phyloP scores from a whole-genome alignment of 192 early-diverging fungal genomes.

The Chytriomyces sp. region DNA sequence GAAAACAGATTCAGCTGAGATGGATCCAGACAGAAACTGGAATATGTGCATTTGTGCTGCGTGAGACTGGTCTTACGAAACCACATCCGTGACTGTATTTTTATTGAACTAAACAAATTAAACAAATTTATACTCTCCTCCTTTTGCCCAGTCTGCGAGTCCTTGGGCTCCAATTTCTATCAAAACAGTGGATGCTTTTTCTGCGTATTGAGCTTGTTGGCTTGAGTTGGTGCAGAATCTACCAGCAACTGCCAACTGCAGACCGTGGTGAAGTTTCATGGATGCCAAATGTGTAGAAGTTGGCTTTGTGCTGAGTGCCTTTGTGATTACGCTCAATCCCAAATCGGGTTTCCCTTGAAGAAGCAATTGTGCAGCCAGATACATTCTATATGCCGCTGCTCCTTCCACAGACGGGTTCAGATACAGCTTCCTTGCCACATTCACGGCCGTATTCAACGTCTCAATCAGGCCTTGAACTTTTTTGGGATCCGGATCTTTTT shows the following conservation, averaged over 20 bases:
- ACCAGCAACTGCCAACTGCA: slow-evolving; percentile 25
- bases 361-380: slow-evolving; percentile 11
- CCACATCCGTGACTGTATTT: no score
- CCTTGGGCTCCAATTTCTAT: slow-evolving; percentile 19
- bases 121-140: slow-evolving; percentile 25
- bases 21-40: no score
- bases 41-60: no score
- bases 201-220: background rate
- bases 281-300: background rate
- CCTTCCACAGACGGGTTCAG: slow-evolving; percentile 19
- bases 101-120: no score
- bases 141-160: slow-evolving; percentile 32
- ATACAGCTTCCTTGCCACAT: slow-evolving; percentile 27
- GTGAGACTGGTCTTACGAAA: no score
- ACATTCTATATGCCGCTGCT: slow-evolving; percentile 19
- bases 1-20: no score
- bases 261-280: slow-evolving; percentile 16
- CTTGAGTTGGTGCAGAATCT: slow-evolving; percentile 15
- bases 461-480: slow-evolving; percentile 20
- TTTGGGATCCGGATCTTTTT: slow-evolving; percentile 10
- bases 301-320: background rate
- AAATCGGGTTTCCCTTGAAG: slow-evolving; percentile 11
- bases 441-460: slow-evolving; percentile 19
- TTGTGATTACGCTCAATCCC: slow-evolving; percentile 5
- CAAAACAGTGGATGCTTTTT: slow-evolving; percentile 12